Evolutionary conservation across 139 green algal genomes (phyloP), one percentile per base, ranked within the genome.

Genomic region (Chlorella vulgaris): DNA sequence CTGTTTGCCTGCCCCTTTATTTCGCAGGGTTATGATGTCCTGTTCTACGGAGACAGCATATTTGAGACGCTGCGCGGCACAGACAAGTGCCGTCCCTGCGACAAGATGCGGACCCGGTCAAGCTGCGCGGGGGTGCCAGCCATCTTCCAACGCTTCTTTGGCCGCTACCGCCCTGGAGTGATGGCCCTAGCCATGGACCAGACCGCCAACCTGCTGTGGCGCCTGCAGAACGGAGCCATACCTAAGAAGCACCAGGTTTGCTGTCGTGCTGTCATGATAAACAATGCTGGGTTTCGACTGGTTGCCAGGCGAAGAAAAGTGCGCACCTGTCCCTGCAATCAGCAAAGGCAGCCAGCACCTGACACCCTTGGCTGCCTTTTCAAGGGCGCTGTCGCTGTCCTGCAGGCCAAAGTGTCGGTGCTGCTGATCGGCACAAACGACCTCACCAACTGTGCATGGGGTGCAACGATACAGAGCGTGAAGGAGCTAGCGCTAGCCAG

Each of bases 401-500:
- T 51, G 51, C 71, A 78, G 71, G 50, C 71, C 50, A 51, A 29
- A 33, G 47, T 66, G 33, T 50, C 26, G 18, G 71, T 78, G 33
- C 7, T 78, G 2, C 28, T 35, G 18, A 78, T 78, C 13, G 71
- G 71, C 33, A 78, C 71, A 21, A 78, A 78, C 35, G 71, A 78
- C 71, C 24, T 78, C 33, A 78, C 71, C 71, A 78, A 78, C 71
- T 68, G 33, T 7, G 71, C 21, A 31, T 78, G 71, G 71, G n/a
- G 51, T 35, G 38, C 38, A 33, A 78, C 29, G 33, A 28, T 51
- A 26, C 51, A 43, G 3, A n/a, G 4, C 18, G 24, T 33, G 35
- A 78, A 78, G 71, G 51, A 78, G 71, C 24, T 7, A 35, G 71
- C 71, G 15, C 55, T 78, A 2, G 26, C 61, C 71, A 36, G n/a